Percentiles rank a stretch among this genome's conserved stretches.
Conservation (phyloP, 176 grass and related monocot genomes). For the Metroxylon sagu region DNA sequence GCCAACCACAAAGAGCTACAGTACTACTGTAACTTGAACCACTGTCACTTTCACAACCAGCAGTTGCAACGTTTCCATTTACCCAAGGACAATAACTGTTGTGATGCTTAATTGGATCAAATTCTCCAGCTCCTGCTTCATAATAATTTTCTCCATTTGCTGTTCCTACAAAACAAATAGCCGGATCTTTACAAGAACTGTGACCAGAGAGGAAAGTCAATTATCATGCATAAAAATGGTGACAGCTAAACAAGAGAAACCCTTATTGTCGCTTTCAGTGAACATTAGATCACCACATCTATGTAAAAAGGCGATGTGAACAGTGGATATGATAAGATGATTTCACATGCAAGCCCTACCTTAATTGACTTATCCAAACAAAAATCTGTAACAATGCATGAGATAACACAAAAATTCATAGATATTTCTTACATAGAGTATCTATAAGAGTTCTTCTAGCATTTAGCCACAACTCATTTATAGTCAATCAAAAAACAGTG, state of each 20-base stretch:
- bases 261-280: too few species aligned
- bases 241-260: neutral
- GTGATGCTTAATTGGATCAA: slow-evolving; percentile 93
- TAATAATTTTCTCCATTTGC: slow-evolving; percentile 88
- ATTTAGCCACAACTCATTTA: too few species aligned
- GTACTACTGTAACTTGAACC: slow-evolving; percentile 42
- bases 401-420: too few species aligned
- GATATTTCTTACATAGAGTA: too few species aligned
- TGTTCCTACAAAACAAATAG: slow-evolving; percentile 43
- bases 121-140: slow-evolving; percentile 51
- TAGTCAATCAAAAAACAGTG: too few species aligned
- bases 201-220: slow-evolving; percentile 7
- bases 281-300: too few species aligned
- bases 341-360: too few species aligned
- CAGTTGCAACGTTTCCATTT: slow-evolving; percentile 73
- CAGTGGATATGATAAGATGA: too few species aligned
- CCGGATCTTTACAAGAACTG: neutral
- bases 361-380: too few species aligned
- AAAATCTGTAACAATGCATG: too few species aligned
- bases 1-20: slow-evolving; percentile 65
- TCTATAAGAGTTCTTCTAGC: too few species aligned
- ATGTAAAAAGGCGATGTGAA: too few species aligned
- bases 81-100: slow-evolving; percentile 92
- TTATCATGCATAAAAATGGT: neutral
- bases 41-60: slow-evolving; percentile 48